Conservation (phyloP, 2,329 filamentous ascomycete species). For the Aschersonia sp. region DNA sequence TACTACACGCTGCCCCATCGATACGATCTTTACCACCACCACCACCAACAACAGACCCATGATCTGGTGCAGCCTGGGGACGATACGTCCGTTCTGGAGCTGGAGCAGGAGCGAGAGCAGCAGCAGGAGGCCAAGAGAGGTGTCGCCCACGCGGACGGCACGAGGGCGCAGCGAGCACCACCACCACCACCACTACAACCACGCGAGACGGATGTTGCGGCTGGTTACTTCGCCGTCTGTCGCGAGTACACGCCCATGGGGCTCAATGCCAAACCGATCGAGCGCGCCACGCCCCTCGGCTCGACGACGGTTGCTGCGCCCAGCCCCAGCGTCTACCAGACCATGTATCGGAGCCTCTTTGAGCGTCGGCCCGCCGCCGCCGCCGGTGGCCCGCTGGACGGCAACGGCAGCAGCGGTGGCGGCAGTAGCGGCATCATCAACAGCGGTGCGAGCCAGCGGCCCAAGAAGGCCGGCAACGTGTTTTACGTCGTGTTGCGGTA, state of each 20-base stretch:
- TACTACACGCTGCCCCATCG: slow-evolving; percentile 51
- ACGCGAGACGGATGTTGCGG: slow-evolving; percentile 63
- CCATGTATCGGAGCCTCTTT: slow-evolving; percentile 94
- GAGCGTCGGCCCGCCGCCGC: slow-evolving; percentile 50
- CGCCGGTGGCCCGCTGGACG: slow-evolving; percentile 28
- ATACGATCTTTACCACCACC: slow-evolving; percentile 20
- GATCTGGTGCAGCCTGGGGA: slow-evolving; percentile 45
- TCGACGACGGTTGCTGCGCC: slow-evolving; percentile 59
- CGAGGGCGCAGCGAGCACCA: slow-evolving; percentile 24
- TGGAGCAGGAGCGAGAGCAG: too few species aligned
- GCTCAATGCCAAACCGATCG: slow-evolving; percentile 83
- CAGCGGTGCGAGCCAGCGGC: slow-evolving; percentile 33
- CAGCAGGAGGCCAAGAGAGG: slow-evolving; percentile 31
- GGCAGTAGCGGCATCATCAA: slow-evolving; percentile 23
- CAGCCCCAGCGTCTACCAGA: slow-evolving; percentile 91
- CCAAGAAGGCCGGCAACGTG: slow-evolving; percentile 63
- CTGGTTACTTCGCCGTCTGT: slow-evolving; percentile 90
- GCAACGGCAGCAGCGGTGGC: slow-evolving; percentile 17
- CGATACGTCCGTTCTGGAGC: slow-evolving; percentile 47
- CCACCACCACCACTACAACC: slow-evolving; percentile 10
- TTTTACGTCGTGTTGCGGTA: slow-evolving; percentile 87
- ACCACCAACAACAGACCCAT: slow-evolving; percentile 10
- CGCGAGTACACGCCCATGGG: slow-evolving; percentile 85
- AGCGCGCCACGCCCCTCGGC: slow-evolving; percentile 67
- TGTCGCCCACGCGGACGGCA: slow-evolving; percentile 38